phyloP scores from a whole-genome alignment of 1,284 basidiomycete species.

The Boletus smithii region DNA sequence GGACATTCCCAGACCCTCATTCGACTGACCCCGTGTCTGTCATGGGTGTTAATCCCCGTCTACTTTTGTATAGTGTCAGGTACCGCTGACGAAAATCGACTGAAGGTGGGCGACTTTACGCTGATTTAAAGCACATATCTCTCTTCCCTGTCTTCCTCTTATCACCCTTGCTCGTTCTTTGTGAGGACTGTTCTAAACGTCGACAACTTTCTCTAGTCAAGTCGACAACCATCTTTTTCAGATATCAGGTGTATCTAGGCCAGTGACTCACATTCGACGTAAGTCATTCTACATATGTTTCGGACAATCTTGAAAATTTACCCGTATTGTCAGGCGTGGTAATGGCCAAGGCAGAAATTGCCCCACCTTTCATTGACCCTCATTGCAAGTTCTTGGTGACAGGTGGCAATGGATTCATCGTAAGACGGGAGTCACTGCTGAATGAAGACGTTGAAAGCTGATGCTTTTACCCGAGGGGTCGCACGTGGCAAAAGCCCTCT shows the following conservation, averaged over 20 bases:
- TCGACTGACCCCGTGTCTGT: not conserved
- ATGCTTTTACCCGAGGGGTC: conserved; percentile 42
- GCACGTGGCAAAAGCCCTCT: conserved; percentile 44
- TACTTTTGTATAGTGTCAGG: not conserved
- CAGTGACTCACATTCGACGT: not conserved
- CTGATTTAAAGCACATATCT: conserved; percentile 3
- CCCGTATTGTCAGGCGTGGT: not conserved
- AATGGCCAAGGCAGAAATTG: conserved; percentile 4
- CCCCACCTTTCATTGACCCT: not conserved
- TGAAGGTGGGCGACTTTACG: not conserved
- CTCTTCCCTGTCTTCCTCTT: not conserved
- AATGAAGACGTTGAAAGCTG: not conserved
- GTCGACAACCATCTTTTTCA: not conserved
- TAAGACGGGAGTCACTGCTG: conserved; percentile 30
- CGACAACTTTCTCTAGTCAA: not conserved
- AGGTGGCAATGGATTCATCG: conserved; percentile 58
- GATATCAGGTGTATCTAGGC: no score
- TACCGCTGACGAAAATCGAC: not conserved
- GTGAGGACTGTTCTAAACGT: not conserved
- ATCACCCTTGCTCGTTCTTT: not conserved
- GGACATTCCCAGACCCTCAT: not conserved
- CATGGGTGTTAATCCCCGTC: conserved; percentile 6
- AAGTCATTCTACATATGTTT: not conserved
- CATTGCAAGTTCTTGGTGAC: conserved; percentile 42
- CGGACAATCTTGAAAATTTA: not conserved